Percentiles rank a stretch among this genome's conserved stretches.
Evolutionary conservation across 352 stramenopile species (phyloP).

Genomic region (Globisporangium apiculatum): DNA sequence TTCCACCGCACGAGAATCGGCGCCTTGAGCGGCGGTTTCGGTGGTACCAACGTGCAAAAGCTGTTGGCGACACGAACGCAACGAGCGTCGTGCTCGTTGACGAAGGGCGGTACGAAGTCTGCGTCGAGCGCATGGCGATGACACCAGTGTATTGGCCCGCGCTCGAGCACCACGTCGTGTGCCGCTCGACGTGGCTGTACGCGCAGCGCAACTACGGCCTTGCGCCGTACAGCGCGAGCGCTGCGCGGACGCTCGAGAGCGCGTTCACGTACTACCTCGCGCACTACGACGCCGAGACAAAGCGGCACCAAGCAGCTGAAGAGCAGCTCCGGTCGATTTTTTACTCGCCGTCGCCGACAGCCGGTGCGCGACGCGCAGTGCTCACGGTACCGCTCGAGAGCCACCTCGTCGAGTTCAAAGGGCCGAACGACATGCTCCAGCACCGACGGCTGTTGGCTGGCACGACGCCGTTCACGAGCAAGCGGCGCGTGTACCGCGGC

Average conservation of each 20-base stretch:
- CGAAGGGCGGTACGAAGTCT: slow-evolving; percentile 76
- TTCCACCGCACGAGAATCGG: slow-evolving; percentile 61
- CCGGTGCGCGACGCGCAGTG: slow-evolving; percentile 31
- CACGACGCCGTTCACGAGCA: slow-evolving; percentile 77
- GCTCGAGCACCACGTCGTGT: slow-evolving; percentile 60
- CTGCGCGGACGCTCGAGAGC: slow-evolving; percentile 39
- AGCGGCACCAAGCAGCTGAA: slow-evolving; percentile 41
- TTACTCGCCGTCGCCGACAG: slow-evolving; percentile 20
- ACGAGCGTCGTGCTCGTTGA: slow-evolving; percentile 68
- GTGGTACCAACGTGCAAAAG: slow-evolving; percentile 55
- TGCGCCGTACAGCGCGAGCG: slow-evolving; percentile 60
- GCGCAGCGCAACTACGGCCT: slow-evolving; percentile 77
- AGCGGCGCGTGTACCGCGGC: slow-evolving; percentile 67
- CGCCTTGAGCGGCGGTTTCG: slow-evolving; percentile 61
- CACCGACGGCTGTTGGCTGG: slow-evolving; percentile 69
- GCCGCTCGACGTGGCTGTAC: slow-evolving; percentile 74
- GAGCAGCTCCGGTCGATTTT: slow-evolving; percentile 41
- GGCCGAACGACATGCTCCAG: slow-evolving; percentile 70
- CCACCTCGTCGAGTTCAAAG: slow-evolving; percentile 81
- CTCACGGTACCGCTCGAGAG: slow-evolving; percentile 70
- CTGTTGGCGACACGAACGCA: slow-evolving; percentile 29
- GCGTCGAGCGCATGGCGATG: slow-evolving; percentile 72
- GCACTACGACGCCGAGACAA: slow-evolving; percentile 55
- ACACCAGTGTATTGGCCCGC: slow-evolving; percentile 73
- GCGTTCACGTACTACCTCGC: slow-evolving; percentile 75